Conservation (phyloP, 2,329 filamentous ascomycete species). For the Tolypocladium cylindrosporum region DNA sequence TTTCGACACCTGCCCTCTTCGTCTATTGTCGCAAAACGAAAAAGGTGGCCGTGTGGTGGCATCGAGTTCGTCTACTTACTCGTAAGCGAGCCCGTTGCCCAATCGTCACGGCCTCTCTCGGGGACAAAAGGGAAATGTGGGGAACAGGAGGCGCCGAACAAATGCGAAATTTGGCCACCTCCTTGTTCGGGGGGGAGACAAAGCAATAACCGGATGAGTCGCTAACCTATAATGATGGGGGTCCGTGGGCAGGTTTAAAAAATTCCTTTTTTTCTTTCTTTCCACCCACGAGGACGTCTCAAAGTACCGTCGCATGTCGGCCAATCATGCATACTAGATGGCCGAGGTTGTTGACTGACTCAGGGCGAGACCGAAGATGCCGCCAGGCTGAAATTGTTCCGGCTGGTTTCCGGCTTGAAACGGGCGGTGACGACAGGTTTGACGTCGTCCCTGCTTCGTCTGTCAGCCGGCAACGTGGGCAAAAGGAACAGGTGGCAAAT, state of each 20-base stretch:
- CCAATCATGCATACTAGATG: neutral
- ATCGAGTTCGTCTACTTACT: neutral
- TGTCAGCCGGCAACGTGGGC: neutral
- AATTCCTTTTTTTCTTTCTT: neutral
- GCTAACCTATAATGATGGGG: neutral
- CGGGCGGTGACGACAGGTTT: neutral
- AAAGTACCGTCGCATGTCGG: neutral
- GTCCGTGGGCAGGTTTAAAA: neutral
- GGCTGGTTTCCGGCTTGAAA: neutral
- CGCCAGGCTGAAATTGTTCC: neutral
- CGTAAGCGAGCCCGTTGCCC: neutral
- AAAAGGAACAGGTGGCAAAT: neutral
- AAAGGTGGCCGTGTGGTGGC: too few species aligned
- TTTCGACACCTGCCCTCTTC: neutral
- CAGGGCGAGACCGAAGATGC: neutral
- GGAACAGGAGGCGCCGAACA: neutral
- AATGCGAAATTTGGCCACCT: neutral
- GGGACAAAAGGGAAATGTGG: neutral
- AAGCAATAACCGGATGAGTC: neutral
- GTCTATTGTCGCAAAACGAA: too few species aligned
- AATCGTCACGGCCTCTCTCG: too few species aligned
- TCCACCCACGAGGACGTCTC: neutral
- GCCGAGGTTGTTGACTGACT: neutral
- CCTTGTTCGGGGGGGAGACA: neutral
- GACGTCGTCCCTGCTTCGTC: neutral